Evolutionary conservation across 805 yeast species (phyloP).

Genomic region (Candida dajiaensis): DNA sequence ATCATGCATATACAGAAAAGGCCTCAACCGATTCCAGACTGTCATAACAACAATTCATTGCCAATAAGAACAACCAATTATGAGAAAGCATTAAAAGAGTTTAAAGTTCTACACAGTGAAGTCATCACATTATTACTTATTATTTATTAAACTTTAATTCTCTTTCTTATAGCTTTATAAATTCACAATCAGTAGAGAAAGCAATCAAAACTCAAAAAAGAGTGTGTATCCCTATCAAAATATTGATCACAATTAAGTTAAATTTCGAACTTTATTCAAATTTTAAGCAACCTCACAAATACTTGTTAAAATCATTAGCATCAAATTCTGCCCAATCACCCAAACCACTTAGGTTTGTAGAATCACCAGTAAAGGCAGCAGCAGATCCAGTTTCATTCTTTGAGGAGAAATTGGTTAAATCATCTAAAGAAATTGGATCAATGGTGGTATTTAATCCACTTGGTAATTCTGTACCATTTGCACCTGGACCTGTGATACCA

Average conservation of each 20-base stretch:
- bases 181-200: not conserved
- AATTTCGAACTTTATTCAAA: not conserved
- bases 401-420: slow-evolving; percentile 10
- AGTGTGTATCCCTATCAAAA: not conserved
- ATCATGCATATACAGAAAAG: no score
- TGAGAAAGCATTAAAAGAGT: not conserved
- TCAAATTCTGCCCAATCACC: slow-evolving; percentile 11
- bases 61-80: no score
- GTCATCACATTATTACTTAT: not conserved
- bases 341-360: not conserved
- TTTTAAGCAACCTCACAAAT: not conserved
- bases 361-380: not conserved
- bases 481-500: slow-evolving; percentile 22
- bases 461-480: slow-evolving; percentile 25
- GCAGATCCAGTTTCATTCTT: not conserved
- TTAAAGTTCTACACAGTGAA: not conserved
- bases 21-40: no score
- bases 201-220: no score
- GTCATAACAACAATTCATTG: no score
- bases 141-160: not conserved
- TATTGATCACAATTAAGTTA: not conserved
- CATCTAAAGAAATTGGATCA: slow-evolving; percentile 18
- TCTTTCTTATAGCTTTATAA: not conserved
- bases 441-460: slow-evolving; percentile 21
- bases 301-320: slow-evolving; percentile 6